A percentile compares a stretch with the other conserved stretches of the same genome.
Evolutionary conservation across 257 asterid genomes (phyloP).

Genomic region (Jasminum sambac): DNA sequence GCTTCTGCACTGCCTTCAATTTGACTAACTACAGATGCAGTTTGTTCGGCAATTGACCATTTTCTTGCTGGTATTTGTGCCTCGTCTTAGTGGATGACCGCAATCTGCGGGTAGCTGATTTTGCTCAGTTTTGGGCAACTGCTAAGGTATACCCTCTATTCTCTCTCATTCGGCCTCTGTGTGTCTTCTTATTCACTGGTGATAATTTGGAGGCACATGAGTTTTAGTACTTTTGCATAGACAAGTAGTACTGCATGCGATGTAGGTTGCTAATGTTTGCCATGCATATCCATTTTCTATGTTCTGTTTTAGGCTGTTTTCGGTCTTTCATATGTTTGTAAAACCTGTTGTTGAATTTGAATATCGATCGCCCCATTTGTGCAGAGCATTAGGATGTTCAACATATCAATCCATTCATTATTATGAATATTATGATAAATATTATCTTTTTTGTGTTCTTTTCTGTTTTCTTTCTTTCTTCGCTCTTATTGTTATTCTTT

Average conservation of each 20-base stretch:
- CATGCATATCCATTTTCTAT: background rate
- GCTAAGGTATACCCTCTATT: conserved; percentile 94
- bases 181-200: conserved; percentile 43
- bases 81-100: conserved; percentile 99
- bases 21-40: conserved; percentile 95
- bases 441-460: background rate
- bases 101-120: conserved; percentile 99
- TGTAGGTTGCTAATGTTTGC: conserved; percentile 21
- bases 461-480: background rate
- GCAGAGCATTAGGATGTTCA: conserved; percentile 3
- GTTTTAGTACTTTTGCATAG: conserved; percentile 28
- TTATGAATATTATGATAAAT: background rate
- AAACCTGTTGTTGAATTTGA: conserved; percentile 8
- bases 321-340: conserved; percentile 13
- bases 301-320: conserved; percentile 14
- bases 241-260: conserved; percentile 14
- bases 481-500: no score
- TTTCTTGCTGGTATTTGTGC: conserved; percentile 98
- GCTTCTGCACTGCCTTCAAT: conserved; percentile 79
- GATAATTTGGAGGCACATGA: conserved; percentile 32
- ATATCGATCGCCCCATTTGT: conserved; percentile 5
- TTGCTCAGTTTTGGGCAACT: conserved; percentile 99
- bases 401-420: conserved; percentile 8
- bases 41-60: conserved; percentile 92
- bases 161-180: conserved; percentile 57